These are phyloP conservation scores for Debaryomyces fabryi DNA, from an alignment of 1,139 yeast genomes.

Conservation along the genomic window DNA sequence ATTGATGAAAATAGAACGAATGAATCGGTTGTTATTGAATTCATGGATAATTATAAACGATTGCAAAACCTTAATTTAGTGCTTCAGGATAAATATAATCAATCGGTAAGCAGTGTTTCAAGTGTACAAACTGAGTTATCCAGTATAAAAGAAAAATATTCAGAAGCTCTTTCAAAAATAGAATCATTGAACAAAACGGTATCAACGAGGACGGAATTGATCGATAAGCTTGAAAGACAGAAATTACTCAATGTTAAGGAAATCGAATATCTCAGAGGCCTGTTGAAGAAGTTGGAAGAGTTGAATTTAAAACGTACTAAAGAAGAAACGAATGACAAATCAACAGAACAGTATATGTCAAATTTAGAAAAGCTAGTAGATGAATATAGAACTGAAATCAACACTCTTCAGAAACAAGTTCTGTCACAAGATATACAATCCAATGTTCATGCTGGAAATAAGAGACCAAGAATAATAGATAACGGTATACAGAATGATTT, in stretches of 20 bases:
- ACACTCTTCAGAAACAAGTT: constrained; percentile 38
- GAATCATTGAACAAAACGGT: constrained; percentile 26
- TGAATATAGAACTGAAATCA: constrained; percentile 58
- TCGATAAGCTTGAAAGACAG: constrained; percentile 54
- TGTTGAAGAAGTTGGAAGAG: constrained; percentile 37
- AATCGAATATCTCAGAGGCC: constrained; percentile 57
- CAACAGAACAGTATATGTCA: constrained; percentile 39
- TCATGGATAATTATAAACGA: constrained; percentile 37
- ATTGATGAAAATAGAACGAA: constrained; percentile 22
- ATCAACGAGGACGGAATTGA: constrained; percentile 31
- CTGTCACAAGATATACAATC: constrained; percentile 1
- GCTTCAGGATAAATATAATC: constrained; percentile 39
- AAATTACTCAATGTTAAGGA: constrained; percentile 61
- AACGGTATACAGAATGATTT: constrained; percentile 24
- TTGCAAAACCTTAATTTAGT: constrained; percentile 42
- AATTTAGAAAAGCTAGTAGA: constrained; percentile 57
- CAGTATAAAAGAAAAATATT: constrained; percentile 24
- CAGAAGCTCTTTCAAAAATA: constrained; percentile 16
- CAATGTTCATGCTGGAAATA: constrained; percentile 22
- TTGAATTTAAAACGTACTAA: constrained; percentile 23
- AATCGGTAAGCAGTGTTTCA: constrained; percentile 27
- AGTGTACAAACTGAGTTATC: constrained; percentile 19
- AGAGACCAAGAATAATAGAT: constrained; percentile 28
- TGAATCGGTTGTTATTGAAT: constrained; percentile 26
- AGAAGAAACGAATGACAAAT: constrained; percentile 21